These are phyloP conservation scores for Phytopythium ostracodes DNA, from an alignment of 352 stramenopile genomes.

Conservation along the genomic window DNA sequence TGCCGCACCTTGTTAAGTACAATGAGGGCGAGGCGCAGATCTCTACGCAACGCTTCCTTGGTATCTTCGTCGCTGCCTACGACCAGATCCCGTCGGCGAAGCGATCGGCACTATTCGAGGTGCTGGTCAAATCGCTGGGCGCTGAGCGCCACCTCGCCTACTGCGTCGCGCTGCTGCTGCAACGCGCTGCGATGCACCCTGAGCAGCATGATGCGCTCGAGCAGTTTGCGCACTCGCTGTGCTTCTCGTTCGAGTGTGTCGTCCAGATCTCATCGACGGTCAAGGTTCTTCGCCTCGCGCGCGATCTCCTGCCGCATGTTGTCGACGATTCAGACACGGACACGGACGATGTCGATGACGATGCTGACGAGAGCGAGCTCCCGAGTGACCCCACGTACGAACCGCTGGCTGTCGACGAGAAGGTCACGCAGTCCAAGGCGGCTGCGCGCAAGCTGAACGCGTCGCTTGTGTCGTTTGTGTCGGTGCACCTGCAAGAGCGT, in stretches of 20 bases:
- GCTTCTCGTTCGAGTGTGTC: conserved; percentile 47
- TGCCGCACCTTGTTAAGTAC: conserved; percentile 60
- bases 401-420: conserved; percentile 36
- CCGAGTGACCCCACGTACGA: conserved; percentile 37
- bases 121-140: conserved; percentile 57
- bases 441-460: conserved; percentile 55
- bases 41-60: conserved; percentile 69
- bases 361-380: conserved; percentile 46
- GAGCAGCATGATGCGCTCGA: conserved; percentile 43
- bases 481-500: conserved; percentile 54
- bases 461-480: conserved; percentile 65
- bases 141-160: conserved; percentile 40
- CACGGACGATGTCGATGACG: conserved; percentile 67
- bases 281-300: conserved; percentile 53
- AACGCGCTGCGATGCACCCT: conserved; percentile 22
- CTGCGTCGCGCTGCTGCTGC: conserved; percentile 50
- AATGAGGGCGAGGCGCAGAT: conserved; percentile 20
- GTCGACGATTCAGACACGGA: conserved; percentile 70
- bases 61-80: conserved; percentile 72
- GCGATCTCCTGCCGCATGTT: conserved; percentile 60
- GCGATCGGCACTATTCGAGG: conserved; percentile 55
- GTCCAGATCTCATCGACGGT: conserved; percentile 60
- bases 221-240: conserved; percentile 67
- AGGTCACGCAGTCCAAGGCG: conserved; percentile 29
- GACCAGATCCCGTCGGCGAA: conserved; percentile 59